These are phyloP conservation scores for Beverwykella pulmonaria DNA, from an alignment of 495 filamentous ascomycete genomes.

Conservation along the genomic window DNA sequence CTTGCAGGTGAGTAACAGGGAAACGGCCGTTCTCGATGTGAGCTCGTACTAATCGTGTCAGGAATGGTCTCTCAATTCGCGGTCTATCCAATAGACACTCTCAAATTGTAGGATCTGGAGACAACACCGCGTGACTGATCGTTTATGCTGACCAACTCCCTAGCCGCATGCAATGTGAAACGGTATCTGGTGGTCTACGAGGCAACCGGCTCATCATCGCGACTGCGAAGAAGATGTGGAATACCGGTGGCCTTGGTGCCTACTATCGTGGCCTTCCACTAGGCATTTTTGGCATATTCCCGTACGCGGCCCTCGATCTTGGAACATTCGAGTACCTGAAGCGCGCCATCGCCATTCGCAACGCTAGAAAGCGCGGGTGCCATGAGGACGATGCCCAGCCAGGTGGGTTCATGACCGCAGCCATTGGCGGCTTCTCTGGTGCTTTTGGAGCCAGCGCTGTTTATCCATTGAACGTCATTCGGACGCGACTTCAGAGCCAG, in stretches of 20 bases:
- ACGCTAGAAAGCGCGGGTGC: slow-evolving; percentile 68
- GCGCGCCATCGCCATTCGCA: slow-evolving; percentile 64
- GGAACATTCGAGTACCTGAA: slow-evolving; percentile 94
- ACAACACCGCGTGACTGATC: not conserved
- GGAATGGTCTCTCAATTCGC: slow-evolving; percentile 62
- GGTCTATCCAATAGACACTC: slow-evolving; percentile 94
- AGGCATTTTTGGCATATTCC: slow-evolving; percentile 94
- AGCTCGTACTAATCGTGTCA: not conserved
- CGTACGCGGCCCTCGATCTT: slow-evolving; percentile 95
- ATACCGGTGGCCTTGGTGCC: slow-evolving; percentile 67
- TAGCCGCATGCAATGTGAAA: slow-evolving; percentile 90
- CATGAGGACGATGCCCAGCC: slow-evolving; percentile 81
- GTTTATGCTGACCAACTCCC: slow-evolving; percentile 32
- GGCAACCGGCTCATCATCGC: slow-evolving; percentile 83
- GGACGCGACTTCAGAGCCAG: slow-evolving; percentile 92
- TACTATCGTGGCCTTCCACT: slow-evolving; percentile 93
- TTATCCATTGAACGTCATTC: slow-evolving; percentile 92
- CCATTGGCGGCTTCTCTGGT: slow-evolving; percentile 85
- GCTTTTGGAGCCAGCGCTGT: slow-evolving; percentile 92
- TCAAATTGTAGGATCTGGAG: slow-evolving; percentile 76
- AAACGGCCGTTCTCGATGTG: slow-evolving; percentile 30
- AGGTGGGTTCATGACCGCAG: slow-evolving; percentile 75
- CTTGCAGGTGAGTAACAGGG: slow-evolving; percentile 74
- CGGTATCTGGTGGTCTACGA: slow-evolving; percentile 77
- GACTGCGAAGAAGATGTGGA: slow-evolving; percentile 83